Percentiles rank a stretch among this genome's conserved stretches.
Evolutionary conservation across 306 rosid genomes (phyloP).

Genomic region (Echinosophora koreensis): DNA sequence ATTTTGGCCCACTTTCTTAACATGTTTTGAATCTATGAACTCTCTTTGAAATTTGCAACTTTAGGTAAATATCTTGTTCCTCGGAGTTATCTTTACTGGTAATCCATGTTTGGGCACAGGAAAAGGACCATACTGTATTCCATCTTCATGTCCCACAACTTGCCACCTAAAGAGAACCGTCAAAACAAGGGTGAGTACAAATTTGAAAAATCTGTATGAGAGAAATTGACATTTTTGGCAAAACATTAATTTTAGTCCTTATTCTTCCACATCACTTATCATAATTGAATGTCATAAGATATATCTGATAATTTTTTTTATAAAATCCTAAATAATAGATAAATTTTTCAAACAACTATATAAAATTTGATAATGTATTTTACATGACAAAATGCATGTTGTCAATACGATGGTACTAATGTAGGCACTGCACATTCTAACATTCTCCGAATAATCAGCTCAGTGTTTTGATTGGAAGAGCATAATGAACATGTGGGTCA

Average conservation of each 20-base stretch:
- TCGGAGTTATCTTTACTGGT: conserved; percentile 65
- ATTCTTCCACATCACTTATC: conserved; percentile 16
- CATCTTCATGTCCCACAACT: conserved; percentile 68
- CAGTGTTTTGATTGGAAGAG: background rate
- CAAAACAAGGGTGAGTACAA: conserved; percentile 35
- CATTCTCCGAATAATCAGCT: background rate
- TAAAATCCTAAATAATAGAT: background rate
- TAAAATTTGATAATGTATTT: background rate
- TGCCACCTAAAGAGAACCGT: conserved; percentile 69
- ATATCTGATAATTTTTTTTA: background rate
- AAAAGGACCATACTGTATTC: conserved; percentile 88
- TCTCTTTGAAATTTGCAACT: conserved; percentile 28
- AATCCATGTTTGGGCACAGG: conserved; percentile 93
- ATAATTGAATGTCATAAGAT: background rate
- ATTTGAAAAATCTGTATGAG: conserved; percentile 23
- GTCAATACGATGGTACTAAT: background rate
- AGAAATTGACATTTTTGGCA: conserved; percentile 8
- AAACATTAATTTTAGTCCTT: background rate
- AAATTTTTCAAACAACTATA: background rate
- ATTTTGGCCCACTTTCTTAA: conserved; percentile 49
- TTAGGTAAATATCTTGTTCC: conserved; percentile 51
- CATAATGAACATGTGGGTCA: conserved; percentile 24
- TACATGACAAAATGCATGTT: background rate
- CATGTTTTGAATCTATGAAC: conserved; percentile 55
- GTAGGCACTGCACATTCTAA: background rate